Evolutionary conservation across 257 asterid genomes (phyloP), one percentile per base, ranked within the genome.

Genomic region (Nicotiana paniculata): DNA sequence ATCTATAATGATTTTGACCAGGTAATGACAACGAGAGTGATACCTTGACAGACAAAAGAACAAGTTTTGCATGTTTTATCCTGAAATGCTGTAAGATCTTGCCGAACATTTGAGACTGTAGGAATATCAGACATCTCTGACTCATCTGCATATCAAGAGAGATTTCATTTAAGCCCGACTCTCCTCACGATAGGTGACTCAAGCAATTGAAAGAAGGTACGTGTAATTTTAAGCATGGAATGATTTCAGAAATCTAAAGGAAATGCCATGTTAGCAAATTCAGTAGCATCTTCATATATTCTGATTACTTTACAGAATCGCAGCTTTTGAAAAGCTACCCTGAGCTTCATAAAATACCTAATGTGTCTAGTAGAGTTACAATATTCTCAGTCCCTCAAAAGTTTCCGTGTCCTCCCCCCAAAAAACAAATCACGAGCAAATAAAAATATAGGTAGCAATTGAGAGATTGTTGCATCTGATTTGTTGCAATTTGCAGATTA

Each of bases 31-130:
- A 61, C 39, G 80, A 51, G 46, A 30, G 35, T 70, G 91, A 81
- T 77, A 96, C 99, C 97, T 93, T 93, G 83, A 96, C 97, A 48
- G 95, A 88, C 75, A 88, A 83, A 63, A 94, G 95, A 81, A 94
- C 97, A 90, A 96, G 88, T 84, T 94, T 96, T 32, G 99, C 99
- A 86, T 94, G 98, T 80, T 15, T 32, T 93, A 88, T 89, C 99
- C 90, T 96, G 97, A 94, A 95, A 96, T 87, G 92, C 93, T 57
- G 97, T 91, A 81, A 96, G 98, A 90, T 96, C 98, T 89, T 93
- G 97, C 82, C 92, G 90, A 81, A 96, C 89, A 89, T 94, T 94
- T 82, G 99, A 89, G 84, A 92, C 88, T 69, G 93, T 88, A 70
- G 97, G 97, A 86, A 90, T 86, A 84, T 92, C 92, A 67, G 97